Evolutionary conservation across 2,329 filamentous ascomycete genomes (phyloP).

Genomic region (Ophiostoma quercus): DNA sequence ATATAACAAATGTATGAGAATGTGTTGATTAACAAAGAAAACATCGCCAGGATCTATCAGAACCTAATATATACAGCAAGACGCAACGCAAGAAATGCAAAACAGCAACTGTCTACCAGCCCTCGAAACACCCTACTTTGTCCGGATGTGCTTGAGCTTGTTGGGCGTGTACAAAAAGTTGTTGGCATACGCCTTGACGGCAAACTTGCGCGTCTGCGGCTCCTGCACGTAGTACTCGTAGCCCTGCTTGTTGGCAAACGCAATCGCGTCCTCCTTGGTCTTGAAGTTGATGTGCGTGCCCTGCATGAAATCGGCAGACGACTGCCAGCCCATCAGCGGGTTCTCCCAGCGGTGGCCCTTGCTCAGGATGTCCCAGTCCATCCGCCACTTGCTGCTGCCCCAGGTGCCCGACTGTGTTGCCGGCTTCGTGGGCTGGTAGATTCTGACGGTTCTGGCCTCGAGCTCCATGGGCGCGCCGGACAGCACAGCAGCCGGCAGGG

Average conservation of each 20-base stretch:
- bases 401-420: slow-evolving; percentile 92
- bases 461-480: slow-evolving; percentile 92
- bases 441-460: slow-evolving; percentile 88
- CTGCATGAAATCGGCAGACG: slow-evolving; percentile 90
- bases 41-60: slow-evolving; percentile 14
- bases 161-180: slow-evolving; percentile 83
- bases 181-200: slow-evolving; percentile 92
- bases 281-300: slow-evolving; percentile 87
- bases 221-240: slow-evolving; percentile 99
- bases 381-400: slow-evolving; percentile 81
- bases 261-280: slow-evolving; percentile 87
- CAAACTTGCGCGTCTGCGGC: slow-evolving; percentile 79
- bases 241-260: slow-evolving; percentile 95
- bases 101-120: neutral
- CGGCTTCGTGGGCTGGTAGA: slow-evolving; percentile 87
- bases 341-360: slow-evolving; percentile 99
- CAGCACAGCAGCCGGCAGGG: slow-evolving; percentile 74
- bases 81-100: slow-evolving; percentile 1
- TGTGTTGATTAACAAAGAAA: neutral
- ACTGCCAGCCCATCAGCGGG: slow-evolving; percentile 97
- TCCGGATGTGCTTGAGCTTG: slow-evolving; percentile 82
- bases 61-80: slow-evolving; percentile 23
- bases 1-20: neutral
- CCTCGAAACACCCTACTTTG: slow-evolving; percentile 55
- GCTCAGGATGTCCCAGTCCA: slow-evolving; percentile 93